A percentile compares a stretch with the other conserved stretches of the same genome.
These are phyloP conservation scores for Coemansia sp. DNA, from an alignment of 192 early-diverging fungal genomes.

Conservation along the genomic window DNA sequence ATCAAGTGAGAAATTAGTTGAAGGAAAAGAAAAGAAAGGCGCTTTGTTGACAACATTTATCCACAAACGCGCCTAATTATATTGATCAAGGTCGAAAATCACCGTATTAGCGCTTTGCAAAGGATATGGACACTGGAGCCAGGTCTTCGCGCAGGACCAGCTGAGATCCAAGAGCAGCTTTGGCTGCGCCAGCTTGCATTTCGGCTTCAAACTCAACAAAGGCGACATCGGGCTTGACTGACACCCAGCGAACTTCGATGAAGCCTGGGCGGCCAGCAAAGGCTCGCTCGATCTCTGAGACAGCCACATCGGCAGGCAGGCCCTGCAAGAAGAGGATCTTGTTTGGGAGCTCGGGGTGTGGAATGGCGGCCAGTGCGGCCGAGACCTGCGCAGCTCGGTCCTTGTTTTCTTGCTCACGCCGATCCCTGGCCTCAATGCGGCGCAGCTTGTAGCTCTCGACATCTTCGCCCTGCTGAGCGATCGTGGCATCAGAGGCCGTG, in stretches of 20 bases:
- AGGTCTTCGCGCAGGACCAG: slow-evolving; percentile 14
- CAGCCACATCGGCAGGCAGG: slow-evolving; percentile 72
- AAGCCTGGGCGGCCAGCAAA: slow-evolving; percentile 75
- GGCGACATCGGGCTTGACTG: slow-evolving; percentile 88
- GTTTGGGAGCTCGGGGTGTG: slow-evolving; percentile 86
- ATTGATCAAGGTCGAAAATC: neutral
- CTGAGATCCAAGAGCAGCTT: slow-evolving; percentile 60
- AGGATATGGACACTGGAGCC: slow-evolving; percentile 34
- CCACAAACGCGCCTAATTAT: neutral
- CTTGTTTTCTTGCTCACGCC: slow-evolving; percentile 23
- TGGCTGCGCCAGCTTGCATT: slow-evolving; percentile 76
- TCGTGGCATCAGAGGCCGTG: slow-evolving; percentile 36
- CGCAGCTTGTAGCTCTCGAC: slow-evolving; percentile 37
- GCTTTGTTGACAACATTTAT: neutral
- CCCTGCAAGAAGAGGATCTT: slow-evolving; percentile 93
- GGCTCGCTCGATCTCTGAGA: slow-evolving; percentile 67
- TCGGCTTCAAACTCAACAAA: slow-evolving; percentile 98
- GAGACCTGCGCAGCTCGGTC: slow-evolving; percentile 5
- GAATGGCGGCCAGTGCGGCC: slow-evolving; percentile 55
- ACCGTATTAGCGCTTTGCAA: slow-evolving; percentile 25
- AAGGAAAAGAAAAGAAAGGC: slow-evolving; percentile 10
- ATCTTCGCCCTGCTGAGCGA: slow-evolving; percentile 65
- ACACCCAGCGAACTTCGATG: slow-evolving; percentile 94
- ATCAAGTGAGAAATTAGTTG: neutral
- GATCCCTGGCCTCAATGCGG: slow-evolving; percentile 23